Conservation (phyloP, 768 basidiomycete species). For the Tulasnella sp. region DNA sequence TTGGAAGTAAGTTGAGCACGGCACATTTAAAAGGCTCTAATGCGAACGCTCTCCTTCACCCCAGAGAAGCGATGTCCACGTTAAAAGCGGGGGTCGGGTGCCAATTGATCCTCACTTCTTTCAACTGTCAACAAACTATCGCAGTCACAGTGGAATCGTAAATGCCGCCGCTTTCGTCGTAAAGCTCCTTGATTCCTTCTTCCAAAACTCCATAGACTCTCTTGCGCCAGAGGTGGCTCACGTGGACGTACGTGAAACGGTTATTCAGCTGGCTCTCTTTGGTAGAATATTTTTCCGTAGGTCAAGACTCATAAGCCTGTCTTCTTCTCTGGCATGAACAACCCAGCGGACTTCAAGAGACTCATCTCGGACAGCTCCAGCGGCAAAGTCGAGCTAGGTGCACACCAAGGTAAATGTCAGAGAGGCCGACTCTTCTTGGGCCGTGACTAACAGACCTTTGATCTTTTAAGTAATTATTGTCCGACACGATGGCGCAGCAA, state of each 20-base stretch:
- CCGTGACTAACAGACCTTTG: too few relatives aligned
- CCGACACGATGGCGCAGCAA: background rate
- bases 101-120: slow-evolving; percentile 17
- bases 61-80: background rate
- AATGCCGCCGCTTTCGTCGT: slow-evolving; percentile 11
- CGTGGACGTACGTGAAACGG: background rate
- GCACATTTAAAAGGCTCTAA: too few relatives aligned
- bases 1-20: slow-evolving; percentile 21
- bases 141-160: slow-evolving; percentile 23
- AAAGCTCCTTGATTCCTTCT: background rate
- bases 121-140: slow-evolving; percentile 18
- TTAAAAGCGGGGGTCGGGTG: background rate
- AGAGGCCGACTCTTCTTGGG: too few relatives aligned
- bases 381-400: background rate
- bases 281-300: slow-evolving; percentile 23
- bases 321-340: background rate
- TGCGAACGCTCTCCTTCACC: too few relatives aligned
- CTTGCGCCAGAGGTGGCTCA: slow-evolving; percentile 40
- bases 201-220: slow-evolving; percentile 19
- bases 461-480: background rate
- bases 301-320: background rate
- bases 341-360: background rate
- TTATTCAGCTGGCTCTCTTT: background rate
- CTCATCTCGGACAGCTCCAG: background rate
- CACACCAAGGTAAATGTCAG: background rate